Base-by-base conservation (phyloP, 176 grass and related monocot genomes). In the Elaeis guineensis region DNA sequence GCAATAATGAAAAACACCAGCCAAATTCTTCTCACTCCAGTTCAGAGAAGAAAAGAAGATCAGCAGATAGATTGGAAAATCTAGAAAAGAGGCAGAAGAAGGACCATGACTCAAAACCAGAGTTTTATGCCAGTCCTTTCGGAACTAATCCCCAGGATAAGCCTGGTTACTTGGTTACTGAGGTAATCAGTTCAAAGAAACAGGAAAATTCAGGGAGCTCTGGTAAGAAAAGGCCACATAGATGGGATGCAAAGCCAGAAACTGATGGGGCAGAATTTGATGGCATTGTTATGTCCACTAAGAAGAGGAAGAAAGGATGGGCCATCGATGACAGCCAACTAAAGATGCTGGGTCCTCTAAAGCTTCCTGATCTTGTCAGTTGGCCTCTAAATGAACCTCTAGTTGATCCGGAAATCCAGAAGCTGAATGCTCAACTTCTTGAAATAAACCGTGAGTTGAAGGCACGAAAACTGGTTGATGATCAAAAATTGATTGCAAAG, bases 21-120 rank as follows among this genome's bases (percentile, higher is more conserved):
- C 77, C 69, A 72, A 55, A 32, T 69, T 49, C 55, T 77, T 64
- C 61, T 54, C 72, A 52, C 22, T 61, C 69, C 39, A 52, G 69
- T 60, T 54, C 73, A 54, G 80, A 80, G 61, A 88, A 77, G 75
- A 77, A 62, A 64, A 80, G 72, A 83, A 71, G 60, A 54, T 81
- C 44, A 52, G 67, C 49, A 77, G 77, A 77, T 74, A 65, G 77
- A 66, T 58, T 69, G 51, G 72, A 67, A 35, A 69, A 52, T 6
- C 35, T 54, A 25, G 39, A 49, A 26, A 89, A 83, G 51, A 58
- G 77, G 68, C 55, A 60, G 23, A 70, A 77, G 53, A 51, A 48
- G 19, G 20, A 25, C 49, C 58, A 72, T 18, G 21, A 55, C 16
- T 52, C 71, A 54, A 19, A 52, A 4, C 58, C 35, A 16, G 56